Base-by-base conservation (phyloP, 306 rosid species). In the Canavalia ensiformis region DNA sequence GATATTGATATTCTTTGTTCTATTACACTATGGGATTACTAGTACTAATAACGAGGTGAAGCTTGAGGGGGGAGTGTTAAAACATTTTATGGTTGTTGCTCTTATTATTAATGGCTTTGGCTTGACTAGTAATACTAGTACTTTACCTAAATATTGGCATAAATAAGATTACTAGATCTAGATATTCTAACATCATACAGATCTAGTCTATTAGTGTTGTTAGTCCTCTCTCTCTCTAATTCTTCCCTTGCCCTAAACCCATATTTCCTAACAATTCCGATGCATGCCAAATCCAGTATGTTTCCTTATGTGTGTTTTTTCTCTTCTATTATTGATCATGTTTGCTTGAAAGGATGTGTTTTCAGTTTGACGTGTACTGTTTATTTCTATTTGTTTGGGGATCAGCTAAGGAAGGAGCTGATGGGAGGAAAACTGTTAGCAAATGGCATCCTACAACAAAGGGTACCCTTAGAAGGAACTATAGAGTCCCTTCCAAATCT, bases 381-480 rank as follows among this genome's bases (percentile, higher is more conserved):
- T 44, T 54, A 45, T 75, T 42, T 84, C 75, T 52, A 25, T 54
- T 64, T 73, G 57, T 67, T 59, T 73, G n/a, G 66, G 33, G 71
- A 8, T 33, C 83, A 86, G 89, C 85, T 9, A 83, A 80, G 85
- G 85, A 72, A 59, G 83, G 0, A 71, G 78, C 57, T 50, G 80
- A 73, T n/a, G 85, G 87, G 76, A 78, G 70, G 28, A 95, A 93
- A 83, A 59, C 84, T 63, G 97, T 88, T 54, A 95, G 93, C 87
- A 95, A 95, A 91, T 95, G 99, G 99, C 99, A 95, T 86, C 95
- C 99, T 56, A 95, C 99, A 46, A 91, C 97, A 55, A 95, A 91
- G 89, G 97, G 99, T 34, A 95, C 99, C 2, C 99, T 95, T 46
- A 84, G 85, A 81, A 91, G 99, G 90, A 95, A 93, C 88, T 95